Evolutionary conservation across 2,329 filamentous ascomycete genomes (phyloP).

Genomic region (Cladophialophora exuberans): DNA sequence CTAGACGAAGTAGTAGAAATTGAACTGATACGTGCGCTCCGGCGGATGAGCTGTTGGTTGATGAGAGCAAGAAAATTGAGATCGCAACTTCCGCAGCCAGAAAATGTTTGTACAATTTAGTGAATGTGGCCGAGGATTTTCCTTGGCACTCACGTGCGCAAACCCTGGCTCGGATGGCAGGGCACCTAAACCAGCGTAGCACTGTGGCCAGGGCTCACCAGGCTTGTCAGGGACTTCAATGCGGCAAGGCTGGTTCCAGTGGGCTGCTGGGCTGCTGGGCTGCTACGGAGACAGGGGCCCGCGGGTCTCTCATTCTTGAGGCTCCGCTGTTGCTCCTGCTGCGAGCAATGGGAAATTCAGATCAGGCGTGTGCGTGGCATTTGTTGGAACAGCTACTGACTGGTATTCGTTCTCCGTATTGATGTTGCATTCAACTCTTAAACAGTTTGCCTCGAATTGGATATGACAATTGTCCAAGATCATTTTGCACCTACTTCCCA

Average conservation of each 20-base stretch:
- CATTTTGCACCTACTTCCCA: constrained; percentile 2
- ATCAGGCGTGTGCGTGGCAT: constrained; percentile 15
- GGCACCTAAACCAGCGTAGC: too few relatives aligned
- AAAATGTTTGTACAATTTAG: too few relatives aligned
- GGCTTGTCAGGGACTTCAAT: too few relatives aligned
- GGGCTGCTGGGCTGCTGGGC: too few relatives aligned
- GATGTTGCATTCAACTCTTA: not conserved
- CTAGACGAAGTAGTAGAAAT: constrained; percentile 28
- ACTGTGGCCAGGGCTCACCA: too few relatives aligned
- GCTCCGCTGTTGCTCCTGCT: constrained; percentile 15
- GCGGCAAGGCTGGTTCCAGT: too few relatives aligned
- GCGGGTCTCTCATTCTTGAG: too few relatives aligned
- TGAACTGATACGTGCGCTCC: constrained; percentile 42
- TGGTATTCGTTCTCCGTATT: not conserved
- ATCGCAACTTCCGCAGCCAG: too few relatives aligned
- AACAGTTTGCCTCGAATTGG: not conserved
- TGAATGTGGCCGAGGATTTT: too few relatives aligned
- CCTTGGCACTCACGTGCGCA: not conserved
- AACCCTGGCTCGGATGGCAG: too few relatives aligned
- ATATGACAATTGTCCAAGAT: not conserved
- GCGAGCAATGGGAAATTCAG: constrained; percentile 16
- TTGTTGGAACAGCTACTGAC: not conserved
- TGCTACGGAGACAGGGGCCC: too few relatives aligned
- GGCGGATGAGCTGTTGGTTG: constrained; percentile 33
- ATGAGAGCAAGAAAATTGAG: not conserved